A percentile compares a stretch with the other conserved stretches of the same genome.
Conservation (phyloP, 768 basidiomycete species). For the Daedalea quercina region DNA sequence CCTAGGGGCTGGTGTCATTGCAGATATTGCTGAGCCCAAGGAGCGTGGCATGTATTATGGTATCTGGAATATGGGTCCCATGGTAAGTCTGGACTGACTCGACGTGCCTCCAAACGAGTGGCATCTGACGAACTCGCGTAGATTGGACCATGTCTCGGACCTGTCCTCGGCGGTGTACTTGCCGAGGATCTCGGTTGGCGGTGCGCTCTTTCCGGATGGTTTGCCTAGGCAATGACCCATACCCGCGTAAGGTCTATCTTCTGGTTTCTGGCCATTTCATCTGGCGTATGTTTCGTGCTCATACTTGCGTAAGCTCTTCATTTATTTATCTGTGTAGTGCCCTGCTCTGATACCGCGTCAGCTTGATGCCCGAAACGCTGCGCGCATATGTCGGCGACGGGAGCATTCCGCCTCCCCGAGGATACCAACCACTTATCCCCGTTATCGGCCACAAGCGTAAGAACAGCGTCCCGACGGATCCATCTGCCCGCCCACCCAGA, state of each 20-base stretch:
- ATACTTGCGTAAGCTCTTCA: conserved; percentile 27
- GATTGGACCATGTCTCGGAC: conserved; percentile 32
- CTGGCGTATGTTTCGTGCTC: conserved; percentile 26
- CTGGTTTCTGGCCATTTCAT: conserved; percentile 34
- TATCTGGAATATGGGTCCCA: conserved; percentile 56
- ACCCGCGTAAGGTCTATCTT: conserved; percentile 28
- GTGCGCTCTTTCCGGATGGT: conserved; percentile 14
- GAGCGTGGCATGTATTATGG: conserved; percentile 77
- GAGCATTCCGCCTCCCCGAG: conserved; percentile 25
- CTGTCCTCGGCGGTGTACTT: conserved; percentile 43
- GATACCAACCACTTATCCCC: conserved; percentile 28
- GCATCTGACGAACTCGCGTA: conserved; percentile 4
- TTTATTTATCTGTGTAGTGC: not conserved
- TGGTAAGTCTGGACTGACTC: conserved; percentile 32
- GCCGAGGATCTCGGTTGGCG: conserved; percentile 25
- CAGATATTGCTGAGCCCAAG: conserved; percentile 65
- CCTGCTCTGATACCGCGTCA: conserved; percentile 10
- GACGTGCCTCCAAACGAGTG: not conserved
- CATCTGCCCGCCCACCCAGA: conserved; percentile 14
- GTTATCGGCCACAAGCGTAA: conserved; percentile 16
- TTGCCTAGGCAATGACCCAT: not conserved
- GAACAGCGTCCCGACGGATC: conserved; percentile 1
- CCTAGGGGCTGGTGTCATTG: conserved; percentile 66
- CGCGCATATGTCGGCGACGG: conserved; percentile 38
- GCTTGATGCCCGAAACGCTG: conserved; percentile 43